Evolutionary conservation across 805 yeast genomes (phyloP), one percentile per base, ranked within the genome.

Genomic region (Barnettozyma sp.): DNA sequence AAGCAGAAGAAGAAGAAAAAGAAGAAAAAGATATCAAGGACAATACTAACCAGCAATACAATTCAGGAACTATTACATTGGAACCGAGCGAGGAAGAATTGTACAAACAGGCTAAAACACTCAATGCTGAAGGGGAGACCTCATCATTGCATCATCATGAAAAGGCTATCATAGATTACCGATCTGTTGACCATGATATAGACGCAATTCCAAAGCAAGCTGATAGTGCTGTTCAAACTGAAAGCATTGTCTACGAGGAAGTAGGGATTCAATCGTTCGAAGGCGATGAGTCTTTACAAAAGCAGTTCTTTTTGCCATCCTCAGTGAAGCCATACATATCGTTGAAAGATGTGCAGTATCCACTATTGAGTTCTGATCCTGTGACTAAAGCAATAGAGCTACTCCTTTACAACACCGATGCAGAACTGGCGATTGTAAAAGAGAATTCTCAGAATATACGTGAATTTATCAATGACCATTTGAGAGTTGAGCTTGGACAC

Each of bases 391-490:
- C 48, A 18, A 33, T 52, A 5, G 53, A 53, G 26, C 41, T 30
- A 22, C 34, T 53, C 10, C 27, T 46, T 14, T 53, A 53, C 25
- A 51, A 49, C 26, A 51, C 55, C 4, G 49, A 52, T 6, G 61
- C 65, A 6, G 68, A 63, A 35, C 33, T 65, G 6, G 30, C 41
- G 13, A 58, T 58, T 1, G 30, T 65, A 13, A 46, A 43, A n/a
- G 52, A 48, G 29, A 66, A 65, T 36, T 34, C 54, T 16, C 18
- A 36, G 3, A 54, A 46, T 8, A 27, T 63, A 12, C 49, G 52
- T 6, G 25, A 20, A 0, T 58, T 61, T 27, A 39, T 65, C n/a
- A 33, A 39, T n/a, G 65, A 63, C 30, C 68, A 65, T 33, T 32
- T 54, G 16, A 43, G 46, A 4, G 25, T 39, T 9, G 38, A 51